Evolutionary conservation across 2,329 filamentous ascomycete species (phyloP), one percentile per base, ranked within the genome.

Genomic region (Trichoderma semiorbis): DNA sequence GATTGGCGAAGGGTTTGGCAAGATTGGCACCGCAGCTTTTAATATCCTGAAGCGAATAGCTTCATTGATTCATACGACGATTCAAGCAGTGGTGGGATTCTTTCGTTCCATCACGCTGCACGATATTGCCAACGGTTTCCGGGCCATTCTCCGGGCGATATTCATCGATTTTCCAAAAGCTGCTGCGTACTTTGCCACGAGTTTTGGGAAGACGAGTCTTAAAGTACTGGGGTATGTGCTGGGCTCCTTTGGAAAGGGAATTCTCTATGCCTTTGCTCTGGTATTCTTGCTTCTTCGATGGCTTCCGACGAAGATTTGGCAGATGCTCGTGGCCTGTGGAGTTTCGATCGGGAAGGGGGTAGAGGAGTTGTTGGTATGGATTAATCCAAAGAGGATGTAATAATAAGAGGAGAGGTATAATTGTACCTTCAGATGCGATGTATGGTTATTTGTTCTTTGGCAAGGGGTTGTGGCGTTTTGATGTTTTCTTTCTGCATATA

Each of bases 111-210:
- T 84, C 69, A 84, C 81, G 5, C 72, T 82, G n/a, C 73, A 73
- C n/a, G 83, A 85, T 69, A 76, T 85, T 3, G 79, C 78, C 76
- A 75, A 82, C 65, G 82, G 81, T 24, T 73, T 84, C 34, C 73
- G 74, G 50, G 73, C 75, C 11, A 76, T 81, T 0, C n/a, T 76
- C 5, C 64, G 73, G 5, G 76, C 79, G n/a, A 61, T 82, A 11
- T 81, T 83, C n/a, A 70, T 81, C 4, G 76, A 75, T 1, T 72
- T 78, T 7, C 79, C 81, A 0, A 74, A 75, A 32, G 74, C 75
- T 2, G n/a, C 81, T 1, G 78, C 73, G 66, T 72, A 43, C 5
- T 79, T 76, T 12, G 43, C 80, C 18, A 7, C 39, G 18, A 73
- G 69, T 0, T 73, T 79, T 12, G 78, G 77, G 0, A 69, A 76